A percentile compares a stretch with the other conserved stretches of the same genome.
Conservation (phyloP, 305 asterid genomes). For the Fraxinus platypoda region DNA sequence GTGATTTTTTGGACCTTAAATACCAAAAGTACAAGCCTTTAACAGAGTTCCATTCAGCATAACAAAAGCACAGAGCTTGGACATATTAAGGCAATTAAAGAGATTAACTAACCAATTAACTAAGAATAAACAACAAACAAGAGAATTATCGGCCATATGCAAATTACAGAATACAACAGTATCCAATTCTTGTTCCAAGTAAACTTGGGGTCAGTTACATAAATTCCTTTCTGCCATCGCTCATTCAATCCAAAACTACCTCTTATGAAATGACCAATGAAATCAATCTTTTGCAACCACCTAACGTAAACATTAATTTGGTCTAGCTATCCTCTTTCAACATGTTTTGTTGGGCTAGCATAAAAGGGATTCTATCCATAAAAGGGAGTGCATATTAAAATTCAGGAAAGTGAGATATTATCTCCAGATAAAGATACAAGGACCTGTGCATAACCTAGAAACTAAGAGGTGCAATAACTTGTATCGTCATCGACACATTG, state of each 20-base stretch:
- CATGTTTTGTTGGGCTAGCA: not conserved
- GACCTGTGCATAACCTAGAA: not conserved
- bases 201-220: too few relatives aligned
- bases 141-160: too few relatives aligned
- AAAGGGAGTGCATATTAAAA: not conserved
- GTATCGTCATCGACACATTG: not conserved
- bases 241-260: too few relatives aligned
- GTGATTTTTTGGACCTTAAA: not conserved
- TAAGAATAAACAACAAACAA: too few relatives aligned
- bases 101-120: too few relatives aligned
- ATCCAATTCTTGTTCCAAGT: too few relatives aligned
- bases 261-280: too few relatives aligned
- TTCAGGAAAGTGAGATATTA: not conserved
- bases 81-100: not conserved
- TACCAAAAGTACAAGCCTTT: not conserved
- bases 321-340: not conserved
- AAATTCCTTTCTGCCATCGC: too few relatives aligned
- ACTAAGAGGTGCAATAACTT: not conserved
- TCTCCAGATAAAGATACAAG: not conserved
- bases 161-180: too few relatives aligned
- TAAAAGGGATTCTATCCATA: not conserved
- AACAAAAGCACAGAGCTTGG: not conserved
- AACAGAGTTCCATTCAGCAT: not conserved
- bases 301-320: not conserved
- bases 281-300: too few relatives aligned